Percentiles rank a stretch among this genome's conserved stretches.
phyloP scores from a whole-genome alignment of 176 grass and related monocot species.

The Paspalum notatum region DNA sequence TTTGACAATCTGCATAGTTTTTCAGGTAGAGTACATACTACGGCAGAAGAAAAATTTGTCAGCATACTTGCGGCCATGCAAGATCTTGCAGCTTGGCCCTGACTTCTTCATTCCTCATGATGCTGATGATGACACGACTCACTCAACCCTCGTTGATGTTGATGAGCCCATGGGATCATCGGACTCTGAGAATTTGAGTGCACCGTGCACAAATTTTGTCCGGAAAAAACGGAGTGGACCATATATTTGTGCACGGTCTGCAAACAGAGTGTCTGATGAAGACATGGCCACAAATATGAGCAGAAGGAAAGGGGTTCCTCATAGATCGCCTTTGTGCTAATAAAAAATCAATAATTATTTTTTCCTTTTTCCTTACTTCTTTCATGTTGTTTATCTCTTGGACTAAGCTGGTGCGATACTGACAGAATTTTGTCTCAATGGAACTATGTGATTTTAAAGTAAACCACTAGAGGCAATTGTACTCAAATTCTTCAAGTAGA shows the following conservation, averaged over 20 bases:
- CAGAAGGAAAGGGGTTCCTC: slow-evolving; percentile 92
- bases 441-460: slow-evolving; percentile 60
- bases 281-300: slow-evolving; percentile 83
- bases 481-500: slow-evolving; percentile 60
- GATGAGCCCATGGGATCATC: slow-evolving; percentile 88
- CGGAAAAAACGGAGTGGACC: slow-evolving; percentile 68
- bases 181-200: slow-evolving; percentile 86
- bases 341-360: slow-evolving; percentile 43
- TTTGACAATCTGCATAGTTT: slow-evolving; percentile 30
- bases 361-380: slow-evolving; percentile 30
- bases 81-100: slow-evolving; percentile 87
- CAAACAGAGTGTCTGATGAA: slow-evolving; percentile 69
- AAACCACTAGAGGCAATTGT: slow-evolving; percentile 66
- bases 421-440: slow-evolving; percentile 64
- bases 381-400: slow-evolving; percentile 47
- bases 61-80: slow-evolving; percentile 77
- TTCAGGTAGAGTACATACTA: slow-evolving; percentile 90
- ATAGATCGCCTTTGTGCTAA: slow-evolving; percentile 95
- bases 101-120: slow-evolving; percentile 96
- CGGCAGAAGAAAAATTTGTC: slow-evolving; percentile 72
- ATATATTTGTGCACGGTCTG: slow-evolving; percentile 75
- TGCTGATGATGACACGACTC: slow-evolving; percentile 87
- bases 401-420: slow-evolving; percentile 50
- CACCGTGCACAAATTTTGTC: slow-evolving; percentile 59
- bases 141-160: slow-evolving; percentile 84